These are phyloP conservation scores for Lyophyllum shimeji DNA, from an alignment of 768 basidiomycete species.

Conservation along the genomic window DNA sequence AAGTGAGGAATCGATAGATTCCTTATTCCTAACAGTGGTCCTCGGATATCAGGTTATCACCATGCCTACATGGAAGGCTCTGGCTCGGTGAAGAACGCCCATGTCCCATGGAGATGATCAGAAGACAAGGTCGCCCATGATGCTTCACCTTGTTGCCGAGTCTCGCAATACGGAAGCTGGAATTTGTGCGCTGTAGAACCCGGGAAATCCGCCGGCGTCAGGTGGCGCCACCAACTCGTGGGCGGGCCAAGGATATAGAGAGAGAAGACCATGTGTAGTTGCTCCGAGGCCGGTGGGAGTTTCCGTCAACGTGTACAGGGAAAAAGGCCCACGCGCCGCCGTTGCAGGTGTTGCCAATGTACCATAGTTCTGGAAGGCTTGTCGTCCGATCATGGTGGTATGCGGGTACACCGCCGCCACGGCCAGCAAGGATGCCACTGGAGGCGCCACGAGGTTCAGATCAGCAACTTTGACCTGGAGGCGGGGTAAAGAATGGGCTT, in stretches of 20 bases:
- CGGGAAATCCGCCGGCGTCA: neutral
- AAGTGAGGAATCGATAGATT: neutral
- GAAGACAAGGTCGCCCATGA: neutral
- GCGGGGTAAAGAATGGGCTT: neutral
- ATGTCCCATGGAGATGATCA: slow-evolving; percentile 9
- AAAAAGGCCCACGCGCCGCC: neutral
- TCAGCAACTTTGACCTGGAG: neutral
- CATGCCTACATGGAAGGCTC: slow-evolving; percentile 9
- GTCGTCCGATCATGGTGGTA: slow-evolving; percentile 4
- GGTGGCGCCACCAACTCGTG: slow-evolving; percentile 9
- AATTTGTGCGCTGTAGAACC: slow-evolving; percentile 3
- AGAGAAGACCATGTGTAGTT: neutral
- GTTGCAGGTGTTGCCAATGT: neutral
- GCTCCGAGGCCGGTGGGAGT: neutral
- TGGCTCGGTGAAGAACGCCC: neutral
- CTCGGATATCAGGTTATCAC: slow-evolving; percentile 7
- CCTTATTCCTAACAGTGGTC: neutral
- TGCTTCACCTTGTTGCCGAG: neutral
- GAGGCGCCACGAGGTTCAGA: neutral
- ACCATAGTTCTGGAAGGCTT: neutral
- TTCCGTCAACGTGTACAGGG: slow-evolving; percentile 8
- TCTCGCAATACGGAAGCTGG: neutral
- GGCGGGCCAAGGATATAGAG: neutral
- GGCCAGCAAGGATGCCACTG: neutral
- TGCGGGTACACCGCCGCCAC: neutral